Percentiles rank a stretch among this genome's conserved stretches.
phyloP scores from a whole-genome alignment of 768 basidiomycete species.

The Tremella fuciformis region DNA sequence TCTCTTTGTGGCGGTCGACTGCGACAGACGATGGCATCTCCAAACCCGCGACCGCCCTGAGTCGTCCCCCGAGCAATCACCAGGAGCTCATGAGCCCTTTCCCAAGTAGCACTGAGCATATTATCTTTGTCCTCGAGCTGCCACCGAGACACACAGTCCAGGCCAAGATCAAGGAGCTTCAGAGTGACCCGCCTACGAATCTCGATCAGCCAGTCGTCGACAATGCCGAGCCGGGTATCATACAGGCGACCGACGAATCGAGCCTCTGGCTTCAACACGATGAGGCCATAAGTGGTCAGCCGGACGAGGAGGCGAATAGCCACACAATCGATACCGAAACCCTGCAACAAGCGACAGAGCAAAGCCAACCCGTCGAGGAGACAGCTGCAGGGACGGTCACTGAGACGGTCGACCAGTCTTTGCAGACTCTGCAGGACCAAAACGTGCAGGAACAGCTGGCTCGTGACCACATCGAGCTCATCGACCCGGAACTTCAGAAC shows the following conservation, averaged over 20 bases:
- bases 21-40: not conserved
- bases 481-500: not conserved
- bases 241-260: not conserved
- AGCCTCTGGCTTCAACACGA: too few species aligned
- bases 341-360: too few species aligned
- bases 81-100: conserved; percentile 26
- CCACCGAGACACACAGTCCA: conserved; percentile 72
- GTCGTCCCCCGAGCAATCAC: conserved; percentile 13
- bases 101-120: conserved; percentile 56
- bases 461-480: not conserved
- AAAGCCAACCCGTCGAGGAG: too few species aligned
- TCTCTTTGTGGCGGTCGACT: conserved; percentile 69
- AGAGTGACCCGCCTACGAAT: not conserved
- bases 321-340: too few species aligned
- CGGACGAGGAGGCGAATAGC: too few species aligned
- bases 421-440: conserved; percentile 10
- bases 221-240: too few species aligned
- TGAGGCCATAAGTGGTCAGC: too few species aligned
- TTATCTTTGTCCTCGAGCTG: conserved; percentile 80
- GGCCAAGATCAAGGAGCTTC: conserved; percentile 71
- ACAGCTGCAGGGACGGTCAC: too few species aligned
- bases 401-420: not conserved
- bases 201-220: too few species aligned
- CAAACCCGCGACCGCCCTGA: not conserved
- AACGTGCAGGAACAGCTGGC: conserved; percentile 2